These are phyloP conservation scores for Gelatoporia subvermispora DNA, from an alignment of 768 basidiomycete species.

Conservation along the genomic window DNA sequence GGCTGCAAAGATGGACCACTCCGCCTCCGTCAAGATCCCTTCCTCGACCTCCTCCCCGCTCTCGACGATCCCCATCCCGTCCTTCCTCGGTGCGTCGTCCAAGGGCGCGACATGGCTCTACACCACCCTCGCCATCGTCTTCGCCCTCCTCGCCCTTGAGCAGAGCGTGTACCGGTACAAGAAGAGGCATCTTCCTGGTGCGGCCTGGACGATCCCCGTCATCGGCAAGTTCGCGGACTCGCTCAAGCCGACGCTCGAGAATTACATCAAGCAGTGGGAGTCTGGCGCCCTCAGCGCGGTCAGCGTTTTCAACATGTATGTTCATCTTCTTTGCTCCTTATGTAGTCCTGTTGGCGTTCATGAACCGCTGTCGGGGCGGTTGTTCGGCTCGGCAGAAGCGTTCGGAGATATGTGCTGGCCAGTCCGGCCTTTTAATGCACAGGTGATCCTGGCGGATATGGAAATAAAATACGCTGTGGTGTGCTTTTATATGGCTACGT, in stretches of 20 bases:
- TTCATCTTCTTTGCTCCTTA: no score
- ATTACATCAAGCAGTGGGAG: conserved; percentile 90
- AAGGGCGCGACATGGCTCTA: conserved; percentile 48
- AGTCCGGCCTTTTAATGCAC: no score
- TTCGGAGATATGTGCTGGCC: no score
- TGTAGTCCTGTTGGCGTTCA: neutral
- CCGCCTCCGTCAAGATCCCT: conserved; percentile 33
- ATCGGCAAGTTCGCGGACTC: conserved; percentile 97
- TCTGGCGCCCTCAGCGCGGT: conserved; percentile 83
- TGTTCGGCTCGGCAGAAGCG: neutral
- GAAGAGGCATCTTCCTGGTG: conserved; percentile 85
- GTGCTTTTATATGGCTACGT: no score
- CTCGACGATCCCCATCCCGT: conserved; percentile 43
- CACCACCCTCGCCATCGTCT: conserved; percentile 64
- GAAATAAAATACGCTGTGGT: no score
- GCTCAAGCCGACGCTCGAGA: conserved; percentile 84
- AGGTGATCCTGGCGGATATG: no score
- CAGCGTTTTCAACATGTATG: conserved; percentile 95
- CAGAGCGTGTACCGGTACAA: conserved; percentile 86
- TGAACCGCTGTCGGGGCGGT: conserved; percentile 17
- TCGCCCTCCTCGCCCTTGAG: conserved; percentile 77
- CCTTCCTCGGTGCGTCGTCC: conserved; percentile 33
- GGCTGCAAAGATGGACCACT: conserved; percentile 24
- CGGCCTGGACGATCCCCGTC: conserved; percentile 91
- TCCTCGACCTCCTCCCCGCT: conserved; percentile 40